These are phyloP conservation scores for Hymenoscyphus occultus DNA, from an alignment of 2,329 filamentous ascomycete species.

Conservation along the genomic window DNA sequence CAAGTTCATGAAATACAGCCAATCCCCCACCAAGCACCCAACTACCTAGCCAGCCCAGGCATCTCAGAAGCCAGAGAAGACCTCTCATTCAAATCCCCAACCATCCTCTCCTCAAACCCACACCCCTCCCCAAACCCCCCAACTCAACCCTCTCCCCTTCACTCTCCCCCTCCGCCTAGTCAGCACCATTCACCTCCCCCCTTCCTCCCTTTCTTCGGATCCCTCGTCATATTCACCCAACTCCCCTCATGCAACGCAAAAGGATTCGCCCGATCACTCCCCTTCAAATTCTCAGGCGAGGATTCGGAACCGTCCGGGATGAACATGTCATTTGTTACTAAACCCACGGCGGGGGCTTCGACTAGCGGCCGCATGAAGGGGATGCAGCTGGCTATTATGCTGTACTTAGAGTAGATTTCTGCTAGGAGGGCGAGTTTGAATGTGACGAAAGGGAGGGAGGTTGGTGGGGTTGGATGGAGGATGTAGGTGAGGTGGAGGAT, in stretches of 20 bases:
- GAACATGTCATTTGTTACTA: constrained; percentile 1
- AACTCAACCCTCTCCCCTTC: no score
- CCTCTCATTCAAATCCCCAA: neutral
- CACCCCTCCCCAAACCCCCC: no score
- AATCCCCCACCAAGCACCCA: neutral
- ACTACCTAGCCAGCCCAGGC: neutral
- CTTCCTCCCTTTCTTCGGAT: neutral
- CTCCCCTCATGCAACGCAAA: neutral
- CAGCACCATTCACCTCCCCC: neutral
- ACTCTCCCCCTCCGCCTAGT: neutral
- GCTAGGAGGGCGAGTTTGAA: neutral
- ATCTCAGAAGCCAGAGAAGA: neutral
- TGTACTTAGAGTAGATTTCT: neutral
- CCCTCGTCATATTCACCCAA: neutral
- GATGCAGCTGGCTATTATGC: constrained; percentile 12
- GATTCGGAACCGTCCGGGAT: neutral
- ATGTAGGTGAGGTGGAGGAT: neutral
- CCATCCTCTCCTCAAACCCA: neutral
- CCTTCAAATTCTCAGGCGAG: neutral
- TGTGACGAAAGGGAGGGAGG: neutral
- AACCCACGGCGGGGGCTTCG: constrained; percentile 4
- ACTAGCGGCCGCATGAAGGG: constrained; percentile 15
- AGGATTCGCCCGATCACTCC: neutral
- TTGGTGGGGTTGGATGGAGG: neutral
- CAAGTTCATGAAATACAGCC: no score